Percentiles rank a stretch among this genome's conserved stretches.
These are phyloP conservation scores for Dictyostelium capitatum DNA, from an alignment of 78 protist species.

Conservation along the genomic window DNA sequence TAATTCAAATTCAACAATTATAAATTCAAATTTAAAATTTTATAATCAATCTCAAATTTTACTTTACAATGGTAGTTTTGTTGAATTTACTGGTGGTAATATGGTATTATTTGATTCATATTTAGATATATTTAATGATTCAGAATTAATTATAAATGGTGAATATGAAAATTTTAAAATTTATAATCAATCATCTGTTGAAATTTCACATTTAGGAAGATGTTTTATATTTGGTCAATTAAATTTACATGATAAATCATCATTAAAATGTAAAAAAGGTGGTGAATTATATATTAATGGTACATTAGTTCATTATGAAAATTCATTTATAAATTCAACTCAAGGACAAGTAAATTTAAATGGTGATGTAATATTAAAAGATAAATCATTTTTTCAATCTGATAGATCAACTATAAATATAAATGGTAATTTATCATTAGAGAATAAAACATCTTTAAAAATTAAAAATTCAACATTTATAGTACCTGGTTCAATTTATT, in stretches of 20 bases:
- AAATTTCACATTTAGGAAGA: conserved; percentile 1
- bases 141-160: not conserved
- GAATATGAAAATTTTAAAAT: not conserved
- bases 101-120: conserved; percentile 10
- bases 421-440: not conserved
- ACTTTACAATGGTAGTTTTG: not conserved
- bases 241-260: not conserved
- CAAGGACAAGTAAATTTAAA: not conserved
- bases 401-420: not conserved
- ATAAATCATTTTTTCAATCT: conserved; percentile 11
- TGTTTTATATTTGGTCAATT: not conserved
- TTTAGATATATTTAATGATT: conserved; percentile 1
- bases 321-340: conserved; percentile 13
- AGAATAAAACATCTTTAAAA: not conserved
- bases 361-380: conserved; percentile 15
- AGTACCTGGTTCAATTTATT: conserved; percentile 3
- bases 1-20: not conserved
- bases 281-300: not conserved
- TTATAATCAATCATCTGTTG: conserved; percentile 3
- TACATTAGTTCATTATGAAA: not conserved
- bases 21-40: not conserved
- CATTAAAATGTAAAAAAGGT: conserved; percentile 8
- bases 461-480: conserved; percentile 3
- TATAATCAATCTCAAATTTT: not conserved
- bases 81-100: not conserved